Conservation (phyloP, 257 asterid species). For the Pogostemon cablin region DNA sequence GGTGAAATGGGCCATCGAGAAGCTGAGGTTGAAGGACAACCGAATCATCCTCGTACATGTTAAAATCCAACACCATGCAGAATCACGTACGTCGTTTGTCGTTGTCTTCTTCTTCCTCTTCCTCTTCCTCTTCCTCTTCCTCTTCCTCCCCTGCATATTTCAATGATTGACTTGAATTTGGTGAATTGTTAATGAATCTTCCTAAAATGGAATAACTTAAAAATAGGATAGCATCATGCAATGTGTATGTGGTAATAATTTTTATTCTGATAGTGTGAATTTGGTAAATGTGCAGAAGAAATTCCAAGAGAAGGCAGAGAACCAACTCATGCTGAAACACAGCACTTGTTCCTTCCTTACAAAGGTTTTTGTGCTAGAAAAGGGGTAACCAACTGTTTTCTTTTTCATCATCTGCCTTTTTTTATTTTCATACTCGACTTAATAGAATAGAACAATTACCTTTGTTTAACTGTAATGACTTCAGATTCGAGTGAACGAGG, state of each 20-base stretch:
- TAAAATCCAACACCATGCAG: constrained; percentile 34
- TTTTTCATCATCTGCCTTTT: not conserved
- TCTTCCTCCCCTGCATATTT: not conserved
- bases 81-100: constrained; percentile 44
- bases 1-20: constrained; percentile 86
- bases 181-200: not conserved
- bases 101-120: not conserved
- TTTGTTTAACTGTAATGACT: not conserved
- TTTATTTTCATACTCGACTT: no score
- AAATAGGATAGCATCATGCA: not conserved
- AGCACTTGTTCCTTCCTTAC: constrained; percentile 70
- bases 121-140: constrained; percentile 27
- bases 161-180: no score
- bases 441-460: no score
- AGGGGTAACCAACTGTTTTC: constrained; percentile 53
- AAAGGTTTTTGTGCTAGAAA: constrained; percentile 85
- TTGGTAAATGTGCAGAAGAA: constrained; percentile 50
- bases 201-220: not conserved
- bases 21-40: constrained; percentile 45
- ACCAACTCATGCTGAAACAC: constrained; percentile 61
- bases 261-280: not conserved
- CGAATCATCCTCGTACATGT: constrained; percentile 68
- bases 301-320: constrained; percentile 51
- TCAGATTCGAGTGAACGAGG: constrained; percentile 75
- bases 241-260: not conserved